A percentile compares a stretch with the other conserved stretches of the same genome.
Conservation (phyloP, 768 basidiomycete genomes). For the Podaxis pistillaris region DNA sequence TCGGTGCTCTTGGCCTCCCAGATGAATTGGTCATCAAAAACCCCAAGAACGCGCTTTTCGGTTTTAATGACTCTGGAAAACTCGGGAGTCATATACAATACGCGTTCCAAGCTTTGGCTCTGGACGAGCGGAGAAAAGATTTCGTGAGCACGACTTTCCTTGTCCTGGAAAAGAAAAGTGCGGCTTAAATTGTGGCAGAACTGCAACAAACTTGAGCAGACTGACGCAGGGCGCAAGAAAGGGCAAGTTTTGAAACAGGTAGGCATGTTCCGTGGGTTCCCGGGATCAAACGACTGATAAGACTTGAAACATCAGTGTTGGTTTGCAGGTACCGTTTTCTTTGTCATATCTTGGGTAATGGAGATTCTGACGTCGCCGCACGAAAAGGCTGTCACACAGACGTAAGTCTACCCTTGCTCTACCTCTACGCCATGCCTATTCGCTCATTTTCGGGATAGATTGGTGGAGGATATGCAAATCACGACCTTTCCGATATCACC, state of each 20-base stretch:
- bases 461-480: slow-evolving; percentile 66
- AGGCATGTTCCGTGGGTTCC: slow-evolving; percentile 12
- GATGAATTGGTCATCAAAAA: slow-evolving; percentile 54
- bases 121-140: slow-evolving; percentile 65
- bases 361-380: slow-evolving; percentile 11
- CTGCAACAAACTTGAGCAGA: slow-evolving; percentile 64
- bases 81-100: slow-evolving; percentile 63
- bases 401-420: slow-evolving; percentile 26
- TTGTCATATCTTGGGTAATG: not conserved
- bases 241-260: slow-evolving; percentile 66
- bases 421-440: not conserved
- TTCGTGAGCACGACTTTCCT: slow-evolving; percentile 48
- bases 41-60: slow-evolving; percentile 52
- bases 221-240: slow-evolving; percentile 46
- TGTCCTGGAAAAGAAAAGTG: not conserved
- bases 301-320: slow-evolving; percentile 50
- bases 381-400: slow-evolving; percentile 38
- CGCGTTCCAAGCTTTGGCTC: slow-evolving; percentile 69
- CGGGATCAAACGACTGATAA: not conserved
- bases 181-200: slow-evolving; percentile 33
- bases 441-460: slow-evolving; percentile 36
- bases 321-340: slow-evolving; percentile 55
- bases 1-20: slow-evolving; percentile 70
- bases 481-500: slow-evolving; percentile 66
- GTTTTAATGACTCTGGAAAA: slow-evolving; percentile 52